Evolutionary conservation across 176 grass and related monocot species (phyloP), one percentile per base, ranked within the genome.

Genomic region (Chloris gayana): DNA sequence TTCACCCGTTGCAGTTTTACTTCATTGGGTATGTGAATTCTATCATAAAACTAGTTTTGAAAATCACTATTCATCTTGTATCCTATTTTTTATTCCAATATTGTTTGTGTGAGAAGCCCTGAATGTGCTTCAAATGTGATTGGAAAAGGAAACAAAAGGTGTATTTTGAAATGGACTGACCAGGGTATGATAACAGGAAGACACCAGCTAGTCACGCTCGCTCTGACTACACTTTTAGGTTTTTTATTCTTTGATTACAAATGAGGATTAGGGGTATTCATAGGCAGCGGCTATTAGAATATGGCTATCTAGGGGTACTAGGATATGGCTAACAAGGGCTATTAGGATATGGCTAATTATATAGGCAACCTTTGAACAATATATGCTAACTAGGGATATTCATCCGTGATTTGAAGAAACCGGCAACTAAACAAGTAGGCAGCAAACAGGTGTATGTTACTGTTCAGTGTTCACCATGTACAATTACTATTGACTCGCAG

Each of bases 1-100:
- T 89, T 98, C 95, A 67, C 95, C 95, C 33, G 88, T 91, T 69
- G 90, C 92, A 64, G 6, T 98, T 80, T 73, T 98, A 77, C 86
- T 95, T 85, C 95, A 98, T 75, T 98, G 90, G 95, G 95, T 95
- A 89, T 83, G 84, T 57, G 26, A 33, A 24, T 19, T 74, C 14
- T 44, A 70, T 46, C 22, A 33, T 66, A 26, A 38, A 77, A 73
- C 78, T 82, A 34, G 7, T 47, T 58, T 72, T 47, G 6, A 31
- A 14, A 25, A 38, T 26, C 4, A 50, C 14, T 75, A 56, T 50
- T 53, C 29, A 41, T 54, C 51, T 32, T 0, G 65, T 30, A 53
- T 37, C 29, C 1, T 73, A 32, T 57, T 11, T 58, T 53, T 70
- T 37, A 46, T 70, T 67, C 14, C 46, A 26, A 27, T 80, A 67